Percentiles rank a stretch among this genome's conserved stretches.
Conservation (phyloP, 345 rosid species). For the Arabidopsis suecica region DNA sequence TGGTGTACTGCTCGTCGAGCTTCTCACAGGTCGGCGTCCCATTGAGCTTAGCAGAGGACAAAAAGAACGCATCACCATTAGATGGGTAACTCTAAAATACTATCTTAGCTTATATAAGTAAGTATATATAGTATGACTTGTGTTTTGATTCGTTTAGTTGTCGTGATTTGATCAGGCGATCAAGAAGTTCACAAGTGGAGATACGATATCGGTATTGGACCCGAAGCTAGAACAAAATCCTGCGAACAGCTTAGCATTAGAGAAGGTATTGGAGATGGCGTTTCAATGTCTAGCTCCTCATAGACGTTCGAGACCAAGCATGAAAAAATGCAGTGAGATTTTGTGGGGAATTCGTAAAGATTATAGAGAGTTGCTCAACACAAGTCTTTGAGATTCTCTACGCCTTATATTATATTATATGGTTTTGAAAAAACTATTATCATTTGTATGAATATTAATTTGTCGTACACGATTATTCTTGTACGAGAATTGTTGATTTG, state of each 20-base stretch:
- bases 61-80: conserved; percentile 76
- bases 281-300: conserved; percentile 76
- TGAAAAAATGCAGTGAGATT: conserved; percentile 85
- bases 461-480: conserved; percentile 18
- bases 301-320: conserved; percentile 73
- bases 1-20: conserved; percentile 80
- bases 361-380: conserved; percentile 61
- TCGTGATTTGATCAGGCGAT: conserved; percentile 64
- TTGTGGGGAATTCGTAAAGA: conserved; percentile 91
- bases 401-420: conserved; percentile 13
- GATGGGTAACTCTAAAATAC: conserved; percentile 60
- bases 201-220: conserved; percentile 65
- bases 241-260: conserved; percentile 61
- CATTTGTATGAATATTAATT: conserved; percentile 3
- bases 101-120: not conserved
- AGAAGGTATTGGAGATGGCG: conserved; percentile 77
- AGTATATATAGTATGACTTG: too few relatives aligned
- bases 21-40: conserved; percentile 85
- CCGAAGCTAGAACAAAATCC: conserved; percentile 63
- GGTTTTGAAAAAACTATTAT: not conserved
- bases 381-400: conserved; percentile 28
- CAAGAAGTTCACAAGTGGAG: conserved; percentile 69
- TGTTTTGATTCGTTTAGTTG: conserved; percentile 6
- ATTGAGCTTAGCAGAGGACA: conserved; percentile 75
- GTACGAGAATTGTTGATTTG: conserved; percentile 18